Base-by-base conservation (phyloP, 2,329 filamentous ascomycete genomes). In the Calonectria hongkongensis region DNA sequence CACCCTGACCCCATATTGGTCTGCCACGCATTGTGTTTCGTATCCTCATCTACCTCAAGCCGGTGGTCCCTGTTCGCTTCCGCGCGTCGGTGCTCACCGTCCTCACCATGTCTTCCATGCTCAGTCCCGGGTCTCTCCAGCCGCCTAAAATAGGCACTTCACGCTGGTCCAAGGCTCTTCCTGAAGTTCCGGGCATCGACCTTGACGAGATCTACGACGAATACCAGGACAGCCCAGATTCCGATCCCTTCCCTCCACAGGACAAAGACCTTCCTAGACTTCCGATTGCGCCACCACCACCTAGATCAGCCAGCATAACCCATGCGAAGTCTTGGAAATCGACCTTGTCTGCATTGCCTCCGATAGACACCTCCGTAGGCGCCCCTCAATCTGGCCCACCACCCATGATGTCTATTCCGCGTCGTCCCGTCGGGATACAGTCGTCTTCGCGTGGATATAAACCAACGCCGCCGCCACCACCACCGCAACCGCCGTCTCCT, bases 121-220 rank as follows among this genome's bases (percentile, higher is more conserved):
- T 79, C 54, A 77, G 73, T 67, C 39, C 71, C 72, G 72, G 65
- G 68, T 75, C 75, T 70, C 75, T 80, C 66, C 74, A 79, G 70
- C 78, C 75, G 70, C 79, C 79, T 77, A 83, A 80, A 79, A 82
- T 79, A 74, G 88, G 88, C 77, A 83, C 85, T 68, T 91, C 89
- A 77, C 88, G 89, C 81, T 90, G 89, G 83, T 90, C 89, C 79
- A 91, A 91, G 83, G 89, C 88, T 41, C 83, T 91, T 75, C 89
- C 89, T 41, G 84, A 85, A 68, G 87, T 88, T 79, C 88, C 89
- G 66, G 75, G 75, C 66, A 76, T 74, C 66, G 69, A 78, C 66
- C 73, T 76, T 60, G 67, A 73, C 47, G 67, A 68, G 43, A 65
- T 70, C 50, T 73, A 79, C 65, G 79, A 79, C 72, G 73, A 74